Evolutionary conservation across 1,139 yeast genomes (phyloP), one percentile per base, ranked within the genome.

Genomic region (Keqinozyma sinolaborantium): DNA sequence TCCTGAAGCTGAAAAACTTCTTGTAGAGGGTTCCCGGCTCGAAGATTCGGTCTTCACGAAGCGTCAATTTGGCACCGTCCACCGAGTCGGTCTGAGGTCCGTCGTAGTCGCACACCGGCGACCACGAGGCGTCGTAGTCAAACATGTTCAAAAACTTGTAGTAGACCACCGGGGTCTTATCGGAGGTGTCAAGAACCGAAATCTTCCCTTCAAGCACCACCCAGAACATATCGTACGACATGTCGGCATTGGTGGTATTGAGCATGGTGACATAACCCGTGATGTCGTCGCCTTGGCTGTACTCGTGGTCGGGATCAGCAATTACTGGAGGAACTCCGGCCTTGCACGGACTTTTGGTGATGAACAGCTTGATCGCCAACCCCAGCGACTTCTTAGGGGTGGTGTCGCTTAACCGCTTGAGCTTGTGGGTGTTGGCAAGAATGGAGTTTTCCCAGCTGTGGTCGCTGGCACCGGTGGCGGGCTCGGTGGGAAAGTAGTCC

Each of bases 221-320:
- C 30, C 72, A 64, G 43, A 78, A 67, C 74, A 73, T 73, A 41
- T 77, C 79, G 43, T 77, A 79, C 7, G 69, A 69, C 3, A 78
- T 50, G 0, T 63, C 58, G 10, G 55, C 46, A 1, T 51, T 25
- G 0, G 77, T 56, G 10, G 48, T 53, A 47, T 78, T 79, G 25
- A 61, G 54, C 10, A 78, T 54, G 3, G 64, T 53, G 19, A 75
- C 60, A 44, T 65, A 72, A 1, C 86, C 86, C 40, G 70, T 63
- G n/a, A 79, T 58, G 9, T 60, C 50, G 44, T 77, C 83, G 14
- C 81, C 80, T 7, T 77, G 73, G 9, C 70, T 70, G 41, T 66
- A 77, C 42, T 73, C 79, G 15, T 43, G 38, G 10, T 32, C 32
- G 40, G 26, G 41, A 30, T 59, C 53, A 25, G 49, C 48, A n/a